These are phyloP conservation scores for Aspergillus novoparasiticus DNA, from an alignment of 2,329 filamentous ascomycete genomes.

Conservation along the genomic window DNA sequence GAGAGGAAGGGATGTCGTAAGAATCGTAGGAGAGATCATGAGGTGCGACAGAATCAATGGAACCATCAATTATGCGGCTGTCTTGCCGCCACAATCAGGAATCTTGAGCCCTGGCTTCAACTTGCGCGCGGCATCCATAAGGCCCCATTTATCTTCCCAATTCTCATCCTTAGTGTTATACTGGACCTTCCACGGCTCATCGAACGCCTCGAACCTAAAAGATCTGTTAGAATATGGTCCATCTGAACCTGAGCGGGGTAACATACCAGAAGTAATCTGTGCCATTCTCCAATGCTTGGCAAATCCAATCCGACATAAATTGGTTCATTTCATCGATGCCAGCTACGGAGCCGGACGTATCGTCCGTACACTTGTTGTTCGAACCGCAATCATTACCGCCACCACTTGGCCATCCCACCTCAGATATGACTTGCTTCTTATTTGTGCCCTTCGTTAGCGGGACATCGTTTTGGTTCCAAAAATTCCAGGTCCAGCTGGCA, in stretches of 20 bases:
- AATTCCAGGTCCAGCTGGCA: conserved; percentile 77
- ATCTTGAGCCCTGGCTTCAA: conserved; percentile 83
- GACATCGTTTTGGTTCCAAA: conserved; percentile 75
- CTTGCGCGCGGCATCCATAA: conserved; percentile 82
- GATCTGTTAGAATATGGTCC: conserved; percentile 17
- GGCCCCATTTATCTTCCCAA: conserved; percentile 96
- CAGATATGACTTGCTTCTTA: conserved; percentile 79
- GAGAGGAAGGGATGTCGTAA: not conserved
- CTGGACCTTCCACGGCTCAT: conserved; percentile 88
- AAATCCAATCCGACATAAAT: conserved; percentile 88
- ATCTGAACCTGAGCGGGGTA: not conserved
- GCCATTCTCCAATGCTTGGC: conserved; percentile 73
- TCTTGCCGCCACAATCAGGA: conserved; percentile 80
- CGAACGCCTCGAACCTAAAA: conserved; percentile 82
- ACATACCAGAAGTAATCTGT: conserved; percentile 90
- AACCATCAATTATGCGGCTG: conserved; percentile 45
- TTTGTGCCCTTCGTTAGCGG: conserved; percentile 60
- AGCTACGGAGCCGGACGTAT: conserved; percentile 69
- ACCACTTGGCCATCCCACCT: conserved; percentile 86
- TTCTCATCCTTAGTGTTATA: conserved; percentile 70
- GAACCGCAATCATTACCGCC: conserved; percentile 78
- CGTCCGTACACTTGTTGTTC: conserved; percentile 57
- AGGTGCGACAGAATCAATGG: not conserved
- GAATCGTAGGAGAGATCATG: not conserved
- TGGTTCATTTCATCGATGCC: conserved; percentile 78